Conservation (phyloP, 2,329 filamentous ascomycete genomes). For the Trichophyton simii region DNA sequence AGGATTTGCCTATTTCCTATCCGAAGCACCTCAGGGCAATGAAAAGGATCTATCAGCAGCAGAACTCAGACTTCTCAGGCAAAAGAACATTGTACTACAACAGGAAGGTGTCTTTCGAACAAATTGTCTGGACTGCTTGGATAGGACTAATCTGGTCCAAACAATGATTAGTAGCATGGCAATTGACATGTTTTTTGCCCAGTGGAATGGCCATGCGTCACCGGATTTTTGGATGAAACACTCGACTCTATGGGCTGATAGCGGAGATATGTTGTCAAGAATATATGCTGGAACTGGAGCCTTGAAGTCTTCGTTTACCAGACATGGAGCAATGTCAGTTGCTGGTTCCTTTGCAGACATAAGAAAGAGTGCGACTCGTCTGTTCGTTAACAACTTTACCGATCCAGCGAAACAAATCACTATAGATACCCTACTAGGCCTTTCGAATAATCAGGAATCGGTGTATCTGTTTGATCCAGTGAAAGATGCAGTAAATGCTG, state of each 20-base stretch:
- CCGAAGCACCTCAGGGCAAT: constrained; percentile 47
- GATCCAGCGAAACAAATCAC: constrained; percentile 88
- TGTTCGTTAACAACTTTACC: constrained; percentile 96
- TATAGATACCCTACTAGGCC: constrained; percentile 82
- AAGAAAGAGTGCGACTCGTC: constrained; percentile 80
- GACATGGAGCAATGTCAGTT: constrained; percentile 88
- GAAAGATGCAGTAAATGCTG: constrained; percentile 73
- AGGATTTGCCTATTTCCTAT: constrained; percentile 83
- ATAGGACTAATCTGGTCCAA: constrained; percentile 91
- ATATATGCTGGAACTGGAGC: constrained; percentile 96
- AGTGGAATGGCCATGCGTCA: constrained; percentile 55
- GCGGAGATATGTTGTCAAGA: constrained; percentile 82
- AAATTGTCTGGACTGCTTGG: constrained; percentile 91
- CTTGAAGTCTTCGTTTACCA: constrained; percentile 86
- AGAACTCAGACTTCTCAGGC: constrained; percentile 15
- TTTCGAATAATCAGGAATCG: constrained; percentile 67
- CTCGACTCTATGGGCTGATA: constrained; percentile 91
- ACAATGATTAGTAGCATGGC: constrained; percentile 93
- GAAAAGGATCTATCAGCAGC: not conserved
- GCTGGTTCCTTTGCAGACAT: constrained; percentile 90
- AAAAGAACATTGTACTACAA: constrained; percentile 55
- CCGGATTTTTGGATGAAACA: constrained; percentile 87
- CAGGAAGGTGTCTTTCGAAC: constrained; percentile 94
- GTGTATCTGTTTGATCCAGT: constrained; percentile 88
- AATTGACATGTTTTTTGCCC: constrained; percentile 67